phyloP scores from a whole-genome alignment of 2,329 filamentous ascomycete genomes.

The Torrubiella hemipterigena region DNA sequence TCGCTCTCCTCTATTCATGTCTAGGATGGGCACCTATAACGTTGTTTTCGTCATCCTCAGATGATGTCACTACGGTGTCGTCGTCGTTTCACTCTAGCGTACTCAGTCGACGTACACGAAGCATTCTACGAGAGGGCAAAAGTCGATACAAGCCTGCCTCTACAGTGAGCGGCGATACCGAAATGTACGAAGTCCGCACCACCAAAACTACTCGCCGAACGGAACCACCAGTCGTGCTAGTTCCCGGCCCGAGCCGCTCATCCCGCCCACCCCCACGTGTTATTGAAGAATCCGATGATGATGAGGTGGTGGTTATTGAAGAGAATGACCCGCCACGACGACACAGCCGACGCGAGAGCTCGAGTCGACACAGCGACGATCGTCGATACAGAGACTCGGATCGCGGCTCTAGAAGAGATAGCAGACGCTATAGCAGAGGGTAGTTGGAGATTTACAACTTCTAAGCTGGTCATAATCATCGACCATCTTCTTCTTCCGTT shows the following conservation, averaged over 20 bases:
- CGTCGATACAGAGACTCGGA: background rate
- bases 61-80: conserved; percentile 4
- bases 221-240: conserved; percentile 9
- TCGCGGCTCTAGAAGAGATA: background rate
- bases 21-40: conserved; percentile 28
- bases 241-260: background rate
- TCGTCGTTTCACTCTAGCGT: conserved; percentile 6
- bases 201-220: conserved; percentile 1
- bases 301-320: conserved; percentile 27
- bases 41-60: conserved; percentile 11
- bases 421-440: background rate
- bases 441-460: no score
- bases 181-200: conserved; percentile 17
- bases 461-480: no score
- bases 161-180: no score
- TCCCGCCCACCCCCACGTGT: conserved; percentile 15
- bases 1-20: conserved; percentile 38
- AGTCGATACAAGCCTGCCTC: no score
- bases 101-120: conserved; percentile 6
- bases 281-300: conserved; percentile 15
- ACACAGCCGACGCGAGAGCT: conserved; percentile 5
- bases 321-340: conserved; percentile 18
- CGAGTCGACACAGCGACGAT: background rate
- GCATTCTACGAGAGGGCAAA: conserved; percentile 4
- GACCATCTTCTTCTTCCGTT: no score